Percentiles rank a stretch among this genome's conserved stretches.
Conservation (phyloP, 2,329 filamentous ascomycete species). For the Scedosporium dehoogii region DNA sequence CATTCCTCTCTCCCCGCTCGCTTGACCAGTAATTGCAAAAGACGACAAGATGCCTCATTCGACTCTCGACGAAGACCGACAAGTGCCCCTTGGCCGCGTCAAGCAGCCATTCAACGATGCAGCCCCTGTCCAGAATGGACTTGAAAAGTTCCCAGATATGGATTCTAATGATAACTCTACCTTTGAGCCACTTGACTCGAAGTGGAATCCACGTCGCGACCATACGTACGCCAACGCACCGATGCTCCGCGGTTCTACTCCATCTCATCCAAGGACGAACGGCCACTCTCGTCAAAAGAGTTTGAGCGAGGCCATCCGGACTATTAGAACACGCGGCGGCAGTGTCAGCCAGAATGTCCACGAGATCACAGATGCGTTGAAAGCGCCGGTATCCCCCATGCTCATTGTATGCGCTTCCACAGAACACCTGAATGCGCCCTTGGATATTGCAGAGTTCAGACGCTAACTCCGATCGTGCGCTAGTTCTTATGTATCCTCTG, state of each 20-base stretch:
- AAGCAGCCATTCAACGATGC: constrained; percentile 1
- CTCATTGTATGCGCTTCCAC: constrained; percentile 56
- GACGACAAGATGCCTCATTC: constrained; percentile 2
- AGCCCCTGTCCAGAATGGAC: neutral
- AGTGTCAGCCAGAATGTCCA: constrained; percentile 91
- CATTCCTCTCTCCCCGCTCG: neutral
- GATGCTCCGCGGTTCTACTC: neutral
- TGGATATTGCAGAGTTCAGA: too few relatives aligned
- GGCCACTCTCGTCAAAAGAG: constrained; percentile 61
- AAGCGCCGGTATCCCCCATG: constrained; percentile 78
- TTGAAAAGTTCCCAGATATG: constrained; percentile 51
- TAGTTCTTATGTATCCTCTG: constrained; percentile 80
- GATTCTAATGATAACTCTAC: constrained; percentile 20
- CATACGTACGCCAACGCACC: neutral
- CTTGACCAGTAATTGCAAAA: neutral
- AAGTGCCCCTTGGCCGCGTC: neutral
- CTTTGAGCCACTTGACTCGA: neutral
- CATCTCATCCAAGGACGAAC: neutral
- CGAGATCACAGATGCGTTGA: constrained; percentile 83
- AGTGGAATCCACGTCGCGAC: constrained; percentile 1
- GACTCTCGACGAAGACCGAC: neutral
- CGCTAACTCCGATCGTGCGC: constrained; percentile 2
- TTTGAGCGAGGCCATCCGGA: constrained; percentile 76
- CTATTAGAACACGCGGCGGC: constrained; percentile 67
- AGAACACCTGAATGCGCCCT: neutral